A percentile compares a stretch with the other conserved stretches of the same genome.
Evolutionary conservation across 768 basidiomycete genomes (phyloP).

Genomic region (Boletus huronensis): DNA sequence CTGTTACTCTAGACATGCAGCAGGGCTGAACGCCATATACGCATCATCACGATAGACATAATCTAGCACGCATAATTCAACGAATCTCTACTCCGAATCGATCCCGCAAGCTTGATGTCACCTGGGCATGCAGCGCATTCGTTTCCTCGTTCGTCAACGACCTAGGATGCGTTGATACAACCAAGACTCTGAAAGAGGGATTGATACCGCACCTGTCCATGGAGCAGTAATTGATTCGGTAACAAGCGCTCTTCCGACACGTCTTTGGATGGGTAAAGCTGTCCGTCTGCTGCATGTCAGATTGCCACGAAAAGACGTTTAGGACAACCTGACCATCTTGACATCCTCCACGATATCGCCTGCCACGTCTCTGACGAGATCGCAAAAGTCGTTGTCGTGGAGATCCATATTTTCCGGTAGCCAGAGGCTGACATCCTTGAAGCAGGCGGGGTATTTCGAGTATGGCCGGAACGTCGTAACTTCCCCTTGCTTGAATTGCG

Average conservation of each 20-base stretch:
- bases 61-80: slow-evolving; percentile 48
- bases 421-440: slow-evolving; percentile 98
- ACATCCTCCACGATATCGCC: slow-evolving; percentile 94
- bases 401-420: slow-evolving; percentile 49
- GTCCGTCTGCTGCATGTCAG: slow-evolving; percentile 64
- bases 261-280: slow-evolving; percentile 89
- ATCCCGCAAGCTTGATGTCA: slow-evolving; percentile 52
- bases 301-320: background rate
- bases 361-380: slow-evolving; percentile 87
- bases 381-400: slow-evolving; percentile 97
- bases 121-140: slow-evolving; percentile 69
- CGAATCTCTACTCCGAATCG: slow-evolving; percentile 85
- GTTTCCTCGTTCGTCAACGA: slow-evolving; percentile 88
- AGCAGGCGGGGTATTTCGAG: slow-evolving; percentile 88
- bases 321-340: slow-evolving; percentile 53
- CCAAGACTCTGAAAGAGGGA: background rate
- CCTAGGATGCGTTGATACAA: slow-evolving; percentile 37
- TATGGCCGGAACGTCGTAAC: slow-evolving; percentile 87
- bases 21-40: slow-evolving; percentile 21
- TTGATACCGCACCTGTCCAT: slow-evolving; percentile 75
- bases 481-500: slow-evolving; percentile 75
- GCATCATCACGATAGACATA: slow-evolving; percentile 34
- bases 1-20: slow-evolving; percentile 28
- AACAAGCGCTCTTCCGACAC: slow-evolving; percentile 73
- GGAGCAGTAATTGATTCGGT: slow-evolving; percentile 90